These are phyloP conservation scores for Saksenaea oblongispora DNA, from an alignment of 371 early-diverging fungal species.

Conservation along the genomic window DNA sequence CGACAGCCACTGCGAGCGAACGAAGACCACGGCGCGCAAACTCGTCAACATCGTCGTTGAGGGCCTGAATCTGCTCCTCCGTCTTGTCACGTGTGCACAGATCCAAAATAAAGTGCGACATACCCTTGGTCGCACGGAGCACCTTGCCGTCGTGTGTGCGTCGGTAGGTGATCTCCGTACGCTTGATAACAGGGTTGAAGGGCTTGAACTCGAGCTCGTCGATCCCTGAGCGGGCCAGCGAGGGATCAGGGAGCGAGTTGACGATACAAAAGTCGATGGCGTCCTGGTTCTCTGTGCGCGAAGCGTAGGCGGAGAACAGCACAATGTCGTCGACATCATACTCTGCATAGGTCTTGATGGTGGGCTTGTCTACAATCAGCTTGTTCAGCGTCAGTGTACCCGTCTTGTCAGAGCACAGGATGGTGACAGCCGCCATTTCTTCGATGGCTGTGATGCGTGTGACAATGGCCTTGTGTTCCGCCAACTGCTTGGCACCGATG, in stretches of 20 bases:
- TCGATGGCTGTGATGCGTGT: conserved; percentile 88
- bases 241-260: conserved; percentile 62
- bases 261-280: conserved; percentile 80
- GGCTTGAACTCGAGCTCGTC: conserved; percentile 79
- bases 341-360: conserved; percentile 66
- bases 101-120: conserved; percentile 74
- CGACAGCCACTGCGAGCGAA: conserved; percentile 77
- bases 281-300: conserved; percentile 75
- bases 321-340: conserved; percentile 59
- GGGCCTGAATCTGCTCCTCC: conserved; percentile 56
- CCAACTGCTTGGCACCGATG: conserved; percentile 92
- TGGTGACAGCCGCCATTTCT: conserved; percentile 90
- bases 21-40: conserved; percentile 86
- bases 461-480: conserved; percentile 92
- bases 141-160: conserved; percentile 62
- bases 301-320: conserved; percentile 68
- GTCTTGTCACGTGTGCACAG: conserved; percentile 73
- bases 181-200: conserved; percentile 90
- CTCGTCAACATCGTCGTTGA: conserved; percentile 73
- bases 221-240: conserved; percentile 66
- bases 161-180: conserved; percentile 80
- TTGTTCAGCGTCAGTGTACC: conserved; percentile 96
- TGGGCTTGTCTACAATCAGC: conserved; percentile 73
- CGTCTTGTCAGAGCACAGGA: conserved; percentile 97
- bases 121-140: conserved; percentile 74